A percentile compares a stretch with the other conserved stretches of the same genome.
phyloP scores from a whole-genome alignment of 2,329 filamentous ascomycete genomes.

The Fusarium sp. region DNA sequence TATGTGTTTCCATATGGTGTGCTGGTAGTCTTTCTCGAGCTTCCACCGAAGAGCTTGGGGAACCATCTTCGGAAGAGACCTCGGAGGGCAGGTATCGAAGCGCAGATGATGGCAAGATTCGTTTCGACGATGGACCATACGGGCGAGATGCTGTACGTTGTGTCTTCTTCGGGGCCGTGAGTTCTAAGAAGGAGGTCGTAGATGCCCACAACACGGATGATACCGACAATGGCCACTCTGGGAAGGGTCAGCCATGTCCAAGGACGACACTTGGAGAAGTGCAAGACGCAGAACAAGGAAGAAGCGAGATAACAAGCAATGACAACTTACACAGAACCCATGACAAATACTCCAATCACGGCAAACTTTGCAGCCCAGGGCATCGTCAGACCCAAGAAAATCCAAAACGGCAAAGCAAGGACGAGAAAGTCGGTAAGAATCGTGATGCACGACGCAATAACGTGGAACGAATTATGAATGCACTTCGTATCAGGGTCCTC shows the following conservation, averaged over 20 bases:
- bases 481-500: slow-evolving; percentile 45
- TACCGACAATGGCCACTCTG: slow-evolving; percentile 48
- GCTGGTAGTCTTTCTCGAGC: slow-evolving; percentile 21
- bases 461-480: slow-evolving; percentile 47
- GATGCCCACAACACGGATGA: slow-evolving; percentile 47
- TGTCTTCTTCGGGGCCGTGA: slow-evolving; percentile 33
- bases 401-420: slow-evolving; percentile 52
- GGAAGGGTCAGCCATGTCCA: background rate
- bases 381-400: slow-evolving; percentile 54
- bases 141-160: slow-evolving; percentile 44
- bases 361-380: slow-evolving; percentile 50
- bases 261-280: background rate
- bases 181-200: slow-evolving; percentile 38
- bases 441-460: slow-evolving; percentile 49
- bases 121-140: slow-evolving; percentile 49
- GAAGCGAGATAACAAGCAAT: background rate
- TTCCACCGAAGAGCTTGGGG: slow-evolving; percentile 42
- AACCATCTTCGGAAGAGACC: slow-evolving; percentile 48
- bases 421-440: slow-evolving; percentile 55
- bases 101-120: slow-evolving; percentile 50
- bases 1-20: slow-evolving; percentile 21
- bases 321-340: slow-evolving; percentile 49
- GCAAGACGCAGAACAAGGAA: background rate
- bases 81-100: slow-evolving; percentile 49
- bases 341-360: slow-evolving; percentile 51